These are phyloP conservation scores for Solanum pennellii DNA, from an alignment of 257 asterid genomes.

Conservation along the genomic window DNA sequence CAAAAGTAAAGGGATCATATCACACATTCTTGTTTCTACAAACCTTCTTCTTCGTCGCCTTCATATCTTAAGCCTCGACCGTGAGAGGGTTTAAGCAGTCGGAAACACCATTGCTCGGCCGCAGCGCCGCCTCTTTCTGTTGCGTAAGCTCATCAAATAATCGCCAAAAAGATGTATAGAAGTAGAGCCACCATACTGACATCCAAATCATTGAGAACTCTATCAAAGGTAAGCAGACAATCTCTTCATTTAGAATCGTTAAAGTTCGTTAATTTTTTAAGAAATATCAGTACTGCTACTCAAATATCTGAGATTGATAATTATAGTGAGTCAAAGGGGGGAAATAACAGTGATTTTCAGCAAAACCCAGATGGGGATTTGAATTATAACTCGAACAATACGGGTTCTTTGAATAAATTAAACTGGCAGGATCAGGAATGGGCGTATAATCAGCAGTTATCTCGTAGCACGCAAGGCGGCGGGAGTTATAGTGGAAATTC, in stretches of 20 bases:
- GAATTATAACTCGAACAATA: background rate
- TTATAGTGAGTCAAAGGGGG: constrained; percentile 18
- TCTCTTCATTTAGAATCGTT: background rate
- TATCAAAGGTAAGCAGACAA: constrained; percentile 32
- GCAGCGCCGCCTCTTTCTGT: background rate
- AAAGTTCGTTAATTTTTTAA: constrained; percentile 9
- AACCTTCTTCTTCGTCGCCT: background rate
- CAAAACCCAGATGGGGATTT: constrained; percentile 16
- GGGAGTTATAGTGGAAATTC: background rate
- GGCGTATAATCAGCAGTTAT: background rate
- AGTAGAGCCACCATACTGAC: constrained; percentile 27
- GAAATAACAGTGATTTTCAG: constrained; percentile 1
- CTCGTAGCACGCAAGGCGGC: background rate
- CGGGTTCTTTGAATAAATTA: background rate
- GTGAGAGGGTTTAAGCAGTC: background rate
- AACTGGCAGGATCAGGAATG: background rate
- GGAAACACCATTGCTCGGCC: background rate
- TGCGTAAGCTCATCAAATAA: background rate
- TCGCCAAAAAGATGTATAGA: constrained; percentile 27
- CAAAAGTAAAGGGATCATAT: background rate
- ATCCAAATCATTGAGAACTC: constrained; percentile 20
- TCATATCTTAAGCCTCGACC: background rate
- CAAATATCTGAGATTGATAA: constrained; percentile 30
- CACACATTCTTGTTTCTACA: background rate
- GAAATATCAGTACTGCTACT: constrained; percentile 29